These are phyloP conservation scores for Arxiozyma slooffiae DNA, from an alignment of 1,139 yeast genomes.

Conservation along the genomic window DNA sequence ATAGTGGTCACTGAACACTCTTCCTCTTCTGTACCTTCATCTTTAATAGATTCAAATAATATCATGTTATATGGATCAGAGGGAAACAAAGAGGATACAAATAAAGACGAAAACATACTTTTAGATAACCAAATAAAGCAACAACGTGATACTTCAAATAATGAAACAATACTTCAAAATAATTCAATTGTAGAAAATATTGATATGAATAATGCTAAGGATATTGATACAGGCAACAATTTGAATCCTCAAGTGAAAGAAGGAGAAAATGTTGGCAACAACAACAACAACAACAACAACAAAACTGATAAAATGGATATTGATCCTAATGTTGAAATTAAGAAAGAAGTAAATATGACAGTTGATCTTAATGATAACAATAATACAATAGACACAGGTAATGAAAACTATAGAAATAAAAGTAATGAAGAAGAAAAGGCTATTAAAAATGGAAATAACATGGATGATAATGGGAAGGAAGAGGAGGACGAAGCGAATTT, in stretches of 20 bases:
- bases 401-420: not conserved
- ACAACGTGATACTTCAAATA: not conserved
- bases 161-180: not conserved
- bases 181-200: not conserved
- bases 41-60: not conserved
- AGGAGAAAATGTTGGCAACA: not conserved
- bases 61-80: too few species aligned
- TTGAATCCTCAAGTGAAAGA: not conserved
- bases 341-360: not conserved
- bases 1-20: not conserved
- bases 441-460: not conserved
- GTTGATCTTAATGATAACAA: not conserved
- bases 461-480: not conserved
- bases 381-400: not conserved
- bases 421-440: not conserved
- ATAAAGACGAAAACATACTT: not conserved
- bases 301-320: not conserved
- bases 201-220: not conserved
- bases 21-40: not conserved
- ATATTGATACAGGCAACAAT: not conserved
- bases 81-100: not conserved
- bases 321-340: not conserved
- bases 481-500: constrained; percentile 4
- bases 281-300: constrained; percentile 1
- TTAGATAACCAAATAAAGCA: not conserved